Conservation (phyloP, 768 basidiomycete species). For the Tubosaeta sp. region DNA sequence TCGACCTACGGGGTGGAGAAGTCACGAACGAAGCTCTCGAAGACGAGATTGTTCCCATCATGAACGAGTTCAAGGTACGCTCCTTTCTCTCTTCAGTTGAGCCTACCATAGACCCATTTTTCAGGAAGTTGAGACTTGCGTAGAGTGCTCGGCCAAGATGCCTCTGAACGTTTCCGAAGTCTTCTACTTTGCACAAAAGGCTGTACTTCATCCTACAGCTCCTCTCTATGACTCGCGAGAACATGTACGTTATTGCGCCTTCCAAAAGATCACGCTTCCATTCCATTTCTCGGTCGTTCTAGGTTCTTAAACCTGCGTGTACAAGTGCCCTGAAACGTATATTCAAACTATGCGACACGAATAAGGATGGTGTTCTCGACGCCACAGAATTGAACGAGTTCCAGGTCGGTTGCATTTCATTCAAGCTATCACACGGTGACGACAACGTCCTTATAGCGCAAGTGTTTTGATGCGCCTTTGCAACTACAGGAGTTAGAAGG, state of each 20-base stretch:
- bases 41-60: conserved; percentile 93
- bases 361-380: conserved; percentile 92
- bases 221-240: conserved; percentile 96
- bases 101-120: conserved; percentile 5
- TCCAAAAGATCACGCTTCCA: conserved; percentile 2
- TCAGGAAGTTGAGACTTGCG: conserved; percentile 97
- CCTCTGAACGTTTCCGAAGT: conserved; percentile 94
- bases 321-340: conserved; percentile 84
- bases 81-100: neutral
- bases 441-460: conserved; percentile 50
- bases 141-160: conserved; percentile 92
- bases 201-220: conserved; percentile 94
- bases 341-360: conserved; percentile 93
- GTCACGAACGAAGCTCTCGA: conserved; percentile 93
- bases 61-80: conserved; percentile 95
- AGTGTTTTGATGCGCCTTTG: conserved; percentile 92
- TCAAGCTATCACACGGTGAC: neutral
- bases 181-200: conserved; percentile 98
- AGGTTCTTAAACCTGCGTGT: conserved; percentile 93
- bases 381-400: conserved; percentile 93
- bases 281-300: conserved; percentile 11
- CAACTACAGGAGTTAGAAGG: conserved; percentile 93
- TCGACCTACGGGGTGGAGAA: conserved; percentile 88
- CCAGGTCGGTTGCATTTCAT: conserved; percentile 54
- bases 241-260: conserved; percentile 56